Conservation (phyloP, 1,139 yeast species). For the Lodderomyces pseudojiufengensis region DNA sequence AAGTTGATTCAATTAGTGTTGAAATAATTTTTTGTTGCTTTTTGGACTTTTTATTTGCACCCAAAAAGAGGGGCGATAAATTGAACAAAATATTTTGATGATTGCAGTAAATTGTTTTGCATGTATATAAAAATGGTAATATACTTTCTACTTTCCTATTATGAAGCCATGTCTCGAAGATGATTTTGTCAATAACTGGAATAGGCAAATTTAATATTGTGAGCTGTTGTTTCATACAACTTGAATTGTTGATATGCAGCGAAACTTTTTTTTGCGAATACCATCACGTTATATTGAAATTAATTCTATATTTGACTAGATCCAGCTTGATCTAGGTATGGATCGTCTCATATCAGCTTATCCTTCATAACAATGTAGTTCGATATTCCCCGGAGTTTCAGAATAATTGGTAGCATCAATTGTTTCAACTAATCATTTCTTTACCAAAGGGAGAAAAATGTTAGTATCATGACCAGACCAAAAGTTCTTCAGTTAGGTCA, state of each 20-base stretch:
- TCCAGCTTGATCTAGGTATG: too few relatives aligned
- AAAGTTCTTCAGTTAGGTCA: too few relatives aligned
- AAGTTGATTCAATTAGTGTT: neutral
- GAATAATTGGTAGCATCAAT: neutral
- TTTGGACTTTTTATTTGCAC: neutral
- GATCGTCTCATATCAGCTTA: too few relatives aligned
- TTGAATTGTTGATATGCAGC: too few relatives aligned
- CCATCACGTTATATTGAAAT: too few relatives aligned
- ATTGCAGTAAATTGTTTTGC: conserved; percentile 13
- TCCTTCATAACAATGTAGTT: too few relatives aligned
- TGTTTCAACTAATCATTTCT: neutral
- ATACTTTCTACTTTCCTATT: conserved; percentile 5
- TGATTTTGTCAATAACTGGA: conserved; percentile 15
- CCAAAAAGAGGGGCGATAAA: conserved; percentile 12
- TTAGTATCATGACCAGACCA: too few relatives aligned
- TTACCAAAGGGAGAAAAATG: conserved; percentile 4
- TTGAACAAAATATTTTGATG: conserved; percentile 14
- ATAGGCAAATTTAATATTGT: conserved; percentile 14
- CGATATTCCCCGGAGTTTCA: neutral
- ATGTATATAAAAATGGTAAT: conserved; percentile 14
- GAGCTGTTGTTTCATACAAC: neutral
- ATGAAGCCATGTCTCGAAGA: conserved; percentile 12
- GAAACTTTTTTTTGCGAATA: too few relatives aligned
- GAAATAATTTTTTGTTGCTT: neutral
- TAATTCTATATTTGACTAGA: too few relatives aligned